A percentile compares a stretch with the other conserved stretches of the same genome.
phyloP scores from a whole-genome alignment of 345 rosid genomes.

The Boechera divaricarpa region DNA sequence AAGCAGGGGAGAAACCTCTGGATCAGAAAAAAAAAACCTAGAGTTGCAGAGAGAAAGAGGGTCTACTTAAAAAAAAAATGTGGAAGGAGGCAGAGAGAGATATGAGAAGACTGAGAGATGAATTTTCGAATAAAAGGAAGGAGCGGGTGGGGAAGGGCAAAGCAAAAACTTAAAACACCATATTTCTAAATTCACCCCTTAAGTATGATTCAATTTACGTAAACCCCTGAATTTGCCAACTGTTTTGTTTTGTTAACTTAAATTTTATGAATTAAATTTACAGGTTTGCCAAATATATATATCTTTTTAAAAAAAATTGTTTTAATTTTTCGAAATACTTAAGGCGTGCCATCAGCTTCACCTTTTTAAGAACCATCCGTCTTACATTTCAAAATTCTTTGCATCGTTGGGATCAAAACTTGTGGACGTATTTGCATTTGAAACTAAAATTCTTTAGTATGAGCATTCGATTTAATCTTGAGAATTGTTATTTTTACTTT shows the following conservation, averaged over 20 bases:
- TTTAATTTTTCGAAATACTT: no score
- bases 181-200: conserved; percentile 16
- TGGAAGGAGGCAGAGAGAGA: conserved; percentile 21
- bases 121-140: conserved; percentile 63
- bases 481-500: no score
- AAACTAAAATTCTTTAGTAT: no score
- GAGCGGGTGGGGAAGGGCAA: conserved; percentile 63
- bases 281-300: no score
- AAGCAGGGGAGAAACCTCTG: conserved; percentile 20
- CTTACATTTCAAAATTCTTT: background rate
- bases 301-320: no score
- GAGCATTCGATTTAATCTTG: no score
- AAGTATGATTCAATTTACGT: background rate
- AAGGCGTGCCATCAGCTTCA: no score
- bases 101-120: background rate
- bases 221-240: background rate
- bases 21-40: conserved; percentile 32
- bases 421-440: no score
- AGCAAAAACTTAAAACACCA: background rate
- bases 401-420: no score
- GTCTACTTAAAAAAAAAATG: background rate
- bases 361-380: no score
- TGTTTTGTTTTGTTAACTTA: background rate
- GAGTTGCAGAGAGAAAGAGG: background rate
- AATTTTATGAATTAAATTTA: no score